Evolutionary conservation across 805 yeast species (phyloP).

Genomic region (Zygoascus flipseniorum): DNA sequence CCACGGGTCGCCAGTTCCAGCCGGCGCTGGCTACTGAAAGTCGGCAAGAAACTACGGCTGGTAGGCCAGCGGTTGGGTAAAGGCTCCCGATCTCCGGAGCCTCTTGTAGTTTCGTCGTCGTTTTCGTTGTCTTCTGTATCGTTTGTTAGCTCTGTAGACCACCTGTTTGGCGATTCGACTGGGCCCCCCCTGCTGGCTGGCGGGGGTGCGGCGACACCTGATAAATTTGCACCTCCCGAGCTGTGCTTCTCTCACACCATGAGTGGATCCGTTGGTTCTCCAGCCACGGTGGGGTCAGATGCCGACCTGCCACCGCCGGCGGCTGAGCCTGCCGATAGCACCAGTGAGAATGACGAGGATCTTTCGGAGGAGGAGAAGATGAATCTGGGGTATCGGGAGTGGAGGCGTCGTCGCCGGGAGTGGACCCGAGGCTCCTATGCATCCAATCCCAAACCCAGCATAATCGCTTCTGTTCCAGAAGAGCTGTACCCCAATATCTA

Average conservation of each 20-base stretch:
- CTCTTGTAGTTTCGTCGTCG: background rate
- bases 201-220: background rate
- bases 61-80: background rate
- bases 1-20: background rate
- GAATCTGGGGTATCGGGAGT: slow-evolving; percentile 48
- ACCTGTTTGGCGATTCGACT: background rate
- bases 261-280: background rate
- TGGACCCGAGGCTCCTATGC: slow-evolving; percentile 42
- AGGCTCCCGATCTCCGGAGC: background rate
- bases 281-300: background rate
- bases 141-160: background rate
- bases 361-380: slow-evolving; percentile 33
- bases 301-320: background rate
- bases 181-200: background rate
- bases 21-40: background rate
- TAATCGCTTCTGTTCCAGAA: slow-evolving; percentile 23
- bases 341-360: slow-evolving; percentile 13
- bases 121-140: background rate
- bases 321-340: slow-evolving; percentile 9
- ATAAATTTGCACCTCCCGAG: background rate
- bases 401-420: slow-evolving; percentile 59
- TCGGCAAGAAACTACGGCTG: background rate
- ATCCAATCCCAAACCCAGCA: slow-evolving; percentile 17
- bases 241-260: background rate
- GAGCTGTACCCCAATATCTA: slow-evolving; percentile 42